A percentile compares a stretch with the other conserved stretches of the same genome.
Evolutionary conservation across 495 filamentous ascomycete genomes (phyloP).

Genomic region (Penicillium tannophilum): DNA sequence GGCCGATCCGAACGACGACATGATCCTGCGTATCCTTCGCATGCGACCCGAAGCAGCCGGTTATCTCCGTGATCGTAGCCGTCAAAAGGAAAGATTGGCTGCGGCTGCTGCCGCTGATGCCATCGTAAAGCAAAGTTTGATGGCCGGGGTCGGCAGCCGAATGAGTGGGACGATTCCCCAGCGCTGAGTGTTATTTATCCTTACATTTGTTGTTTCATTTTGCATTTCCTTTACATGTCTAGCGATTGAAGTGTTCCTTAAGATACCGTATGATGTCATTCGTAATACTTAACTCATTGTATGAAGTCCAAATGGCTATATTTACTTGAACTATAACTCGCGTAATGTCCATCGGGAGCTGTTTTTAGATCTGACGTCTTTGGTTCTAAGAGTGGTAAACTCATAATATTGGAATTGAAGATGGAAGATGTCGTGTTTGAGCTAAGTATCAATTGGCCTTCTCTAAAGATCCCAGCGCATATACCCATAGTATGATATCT

Average conservation of each 20-base stretch:
- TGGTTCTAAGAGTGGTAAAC: too few relatives aligned
- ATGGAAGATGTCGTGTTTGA: too few relatives aligned
- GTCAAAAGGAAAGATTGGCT: constrained; percentile 91
- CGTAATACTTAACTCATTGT: constrained; percentile 3
- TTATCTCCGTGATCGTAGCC: constrained; percentile 86
- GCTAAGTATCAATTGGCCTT: too few relatives aligned
- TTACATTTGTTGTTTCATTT: constrained; percentile 16
- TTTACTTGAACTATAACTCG: background rate
- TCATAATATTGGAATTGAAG: too few relatives aligned
- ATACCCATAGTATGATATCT: background rate
- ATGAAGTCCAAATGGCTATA: background rate
- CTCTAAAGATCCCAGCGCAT: too few relatives aligned
- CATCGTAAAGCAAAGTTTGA: constrained; percentile 92
- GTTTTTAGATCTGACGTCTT: background rate
- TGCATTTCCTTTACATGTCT: constrained; percentile 14
- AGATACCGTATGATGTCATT: constrained; percentile 2
- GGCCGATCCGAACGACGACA: constrained; percentile 96
- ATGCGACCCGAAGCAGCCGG: constrained; percentile 94
- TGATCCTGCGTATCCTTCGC: constrained; percentile 92
- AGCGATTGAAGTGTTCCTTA: constrained; percentile 16
- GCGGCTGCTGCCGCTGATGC: constrained; percentile 88
- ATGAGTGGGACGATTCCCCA: constrained; percentile 59
- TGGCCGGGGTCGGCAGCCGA: constrained; percentile 63
- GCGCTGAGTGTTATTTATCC: constrained; percentile 28
- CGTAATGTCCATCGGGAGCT: background rate